A percentile compares a stretch with the other conserved stretches of the same genome.
Evolutionary conservation across 1,139 yeast genomes (phyloP).

Genomic region (Yamadazyma triangularis): DNA sequence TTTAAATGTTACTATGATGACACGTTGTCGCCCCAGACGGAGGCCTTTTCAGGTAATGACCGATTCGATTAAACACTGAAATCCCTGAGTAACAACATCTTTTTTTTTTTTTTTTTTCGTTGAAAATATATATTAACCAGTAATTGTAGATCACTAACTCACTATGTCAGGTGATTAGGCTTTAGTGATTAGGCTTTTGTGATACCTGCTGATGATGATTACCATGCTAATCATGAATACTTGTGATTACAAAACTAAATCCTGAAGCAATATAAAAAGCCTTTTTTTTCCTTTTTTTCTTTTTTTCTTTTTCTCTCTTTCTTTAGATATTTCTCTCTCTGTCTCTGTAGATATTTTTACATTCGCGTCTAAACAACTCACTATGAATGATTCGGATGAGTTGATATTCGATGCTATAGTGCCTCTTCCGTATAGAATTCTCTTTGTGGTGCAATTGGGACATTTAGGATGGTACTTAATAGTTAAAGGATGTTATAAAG

Average conservation of each 20-base stretch:
- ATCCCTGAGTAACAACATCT: too few relatives aligned
- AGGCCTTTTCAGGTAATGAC: constrained; percentile 53
- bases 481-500: constrained; percentile 21
- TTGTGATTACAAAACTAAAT: not conserved
- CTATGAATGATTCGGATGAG: constrained; percentile 8
- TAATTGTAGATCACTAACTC: constrained; percentile 10
- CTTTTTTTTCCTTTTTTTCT: too few relatives aligned
- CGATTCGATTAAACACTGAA: constrained; percentile 58
- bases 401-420: constrained; percentile 22
- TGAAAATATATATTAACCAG: too few relatives aligned
- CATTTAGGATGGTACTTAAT: constrained; percentile 31
- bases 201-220: constrained; percentile 1
- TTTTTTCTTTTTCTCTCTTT: too few relatives aligned
- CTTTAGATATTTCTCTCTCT: too few relatives aligned
- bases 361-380: too few relatives aligned
- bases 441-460: constrained; percentile 29
- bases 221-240: constrained; percentile 3
- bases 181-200: not conserved
- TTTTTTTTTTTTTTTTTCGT: too few relatives aligned
- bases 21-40: constrained; percentile 57
- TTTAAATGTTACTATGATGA: constrained; percentile 29
- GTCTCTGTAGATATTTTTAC: too few relatives aligned
- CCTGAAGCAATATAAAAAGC: too few relatives aligned
- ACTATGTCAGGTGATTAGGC: constrained; percentile 1
- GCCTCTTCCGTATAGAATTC: constrained; percentile 38